Conservation (phyloP, 768 basidiomycete genomes). For the Hygrophorus pudorinus region DNA sequence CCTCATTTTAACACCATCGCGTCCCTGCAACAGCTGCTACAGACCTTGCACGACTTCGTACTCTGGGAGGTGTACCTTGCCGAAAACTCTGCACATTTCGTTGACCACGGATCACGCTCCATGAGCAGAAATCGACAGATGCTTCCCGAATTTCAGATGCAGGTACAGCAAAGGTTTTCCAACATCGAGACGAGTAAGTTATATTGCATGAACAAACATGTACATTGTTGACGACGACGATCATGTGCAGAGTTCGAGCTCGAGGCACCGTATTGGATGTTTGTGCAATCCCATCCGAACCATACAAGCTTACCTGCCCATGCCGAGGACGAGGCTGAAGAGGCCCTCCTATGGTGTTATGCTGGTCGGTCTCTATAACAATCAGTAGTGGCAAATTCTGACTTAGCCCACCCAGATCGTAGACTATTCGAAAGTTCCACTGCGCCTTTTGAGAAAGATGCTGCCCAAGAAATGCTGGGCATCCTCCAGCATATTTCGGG, state of each 20-base stretch:
- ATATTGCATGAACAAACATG: neutral
- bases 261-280: neutral
- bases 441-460: neutral
- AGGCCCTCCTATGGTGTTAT: neutral
- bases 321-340: neutral
- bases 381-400: too few species aligned
- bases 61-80: neutral
- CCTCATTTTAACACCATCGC: neutral
- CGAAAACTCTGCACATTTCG: neutral
- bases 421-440: neutral
- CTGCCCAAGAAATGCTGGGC: neutral
- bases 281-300: neutral
- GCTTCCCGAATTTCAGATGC: neutral
- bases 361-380: neutral
- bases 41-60: neutral
- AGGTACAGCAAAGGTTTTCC: neutral
- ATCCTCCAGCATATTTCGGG: neutral
- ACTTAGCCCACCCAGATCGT: neutral
- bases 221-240: neutral
- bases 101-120: neutral
- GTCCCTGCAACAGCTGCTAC: neutral
- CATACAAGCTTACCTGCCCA: neutral
- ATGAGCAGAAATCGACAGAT: too few species aligned
- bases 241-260: neutral
- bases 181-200: neutral